A percentile compares a stretch with the other conserved stretches of the same genome.
phyloP scores from a whole-genome alignment of 2,329 filamentous ascomycete genomes.

The Penicillium sp. region DNA sequence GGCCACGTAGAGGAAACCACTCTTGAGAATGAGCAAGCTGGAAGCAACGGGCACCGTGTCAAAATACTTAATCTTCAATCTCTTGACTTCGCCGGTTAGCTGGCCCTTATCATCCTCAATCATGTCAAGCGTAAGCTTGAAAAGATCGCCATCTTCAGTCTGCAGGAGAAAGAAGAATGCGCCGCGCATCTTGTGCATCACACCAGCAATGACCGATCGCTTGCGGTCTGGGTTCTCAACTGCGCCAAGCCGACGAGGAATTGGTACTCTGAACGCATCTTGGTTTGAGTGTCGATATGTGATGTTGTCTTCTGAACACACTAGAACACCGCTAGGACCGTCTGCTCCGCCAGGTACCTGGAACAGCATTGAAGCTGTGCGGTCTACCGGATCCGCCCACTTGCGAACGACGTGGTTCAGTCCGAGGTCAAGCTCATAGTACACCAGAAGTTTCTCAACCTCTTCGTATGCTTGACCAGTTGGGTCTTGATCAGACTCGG shows the following conservation, averaged over 20 bases:
- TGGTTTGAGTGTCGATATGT: constrained; percentile 98
- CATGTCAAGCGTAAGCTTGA: constrained; percentile 95
- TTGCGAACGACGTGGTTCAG: constrained; percentile 96
- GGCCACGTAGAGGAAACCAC: constrained; percentile 90
- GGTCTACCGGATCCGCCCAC: constrained; percentile 93
- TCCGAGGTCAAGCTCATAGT: constrained; percentile 96
- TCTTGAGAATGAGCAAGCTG: constrained; percentile 90
- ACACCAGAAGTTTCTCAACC: constrained; percentile 88
- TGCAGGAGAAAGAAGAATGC: constrained; percentile 98
- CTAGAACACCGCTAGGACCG: constrained; percentile 91
- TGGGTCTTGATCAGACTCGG: constrained; percentile 87
- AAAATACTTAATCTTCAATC: constrained; percentile 95
- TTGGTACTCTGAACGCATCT: constrained; percentile 83
- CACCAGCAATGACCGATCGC: constrained; percentile 82
- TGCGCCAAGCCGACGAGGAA: constrained; percentile 82
- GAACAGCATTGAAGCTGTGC: constrained; percentile 86
- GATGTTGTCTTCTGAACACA: constrained; percentile 92
- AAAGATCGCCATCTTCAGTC: constrained; percentile 96
- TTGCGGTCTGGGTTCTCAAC: constrained; percentile 93
- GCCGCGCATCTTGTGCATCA: constrained; percentile 97
- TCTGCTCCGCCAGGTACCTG: constrained; percentile 94
- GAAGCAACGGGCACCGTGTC: constrained; percentile 91
- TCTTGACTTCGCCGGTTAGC: constrained; percentile 77
- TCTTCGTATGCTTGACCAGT: constrained; percentile 81
- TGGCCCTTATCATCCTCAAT: constrained; percentile 77